Evolutionary conservation across 1,139 yeast genomes (phyloP).

Genomic region (Suhomyces kunorum): DNA sequence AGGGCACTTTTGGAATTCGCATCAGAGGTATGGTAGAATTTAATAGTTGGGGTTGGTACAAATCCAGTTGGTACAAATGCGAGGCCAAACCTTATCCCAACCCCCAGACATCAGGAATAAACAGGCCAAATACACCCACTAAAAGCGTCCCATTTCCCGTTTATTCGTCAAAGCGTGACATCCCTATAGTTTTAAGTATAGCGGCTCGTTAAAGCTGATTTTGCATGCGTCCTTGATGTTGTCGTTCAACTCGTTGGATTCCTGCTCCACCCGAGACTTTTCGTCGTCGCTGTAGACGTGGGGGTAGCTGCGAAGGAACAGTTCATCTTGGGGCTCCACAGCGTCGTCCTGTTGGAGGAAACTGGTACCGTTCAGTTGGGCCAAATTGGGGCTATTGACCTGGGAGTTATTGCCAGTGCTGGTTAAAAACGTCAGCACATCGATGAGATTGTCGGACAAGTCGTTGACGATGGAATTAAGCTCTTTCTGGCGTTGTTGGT

Average conservation of each 20-base stretch:
- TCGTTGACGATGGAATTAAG: slow-evolving; percentile 45
- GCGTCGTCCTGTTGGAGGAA: slow-evolving; percentile 13
- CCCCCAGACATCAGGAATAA: too few species aligned
- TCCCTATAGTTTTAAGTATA: slow-evolving; percentile 31
- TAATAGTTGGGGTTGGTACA: too few species aligned
- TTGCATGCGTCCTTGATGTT: slow-evolving; percentile 25
- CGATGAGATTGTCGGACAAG: slow-evolving; percentile 45
- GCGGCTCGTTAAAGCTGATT: slow-evolving; percentile 27
- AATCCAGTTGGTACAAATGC: too few species aligned
- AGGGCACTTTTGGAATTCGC: too few species aligned
- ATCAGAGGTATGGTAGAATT: too few species aligned
- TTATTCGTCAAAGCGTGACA: not conserved
- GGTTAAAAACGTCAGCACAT: slow-evolving; percentile 43
- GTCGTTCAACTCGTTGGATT: slow-evolving; percentile 23
- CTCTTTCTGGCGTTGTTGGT: slow-evolving; percentile 48
- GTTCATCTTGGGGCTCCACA: slow-evolving; percentile 8
- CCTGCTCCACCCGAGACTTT: slow-evolving; percentile 24
- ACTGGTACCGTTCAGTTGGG: slow-evolving; percentile 12
- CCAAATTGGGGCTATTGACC: slow-evolving; percentile 7
- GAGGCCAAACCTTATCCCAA: too few species aligned
- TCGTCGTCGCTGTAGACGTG: slow-evolving; percentile 19
- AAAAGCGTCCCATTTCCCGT: not conserved
- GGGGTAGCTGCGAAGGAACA: slow-evolving; percentile 15
- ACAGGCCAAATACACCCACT: too few species aligned
- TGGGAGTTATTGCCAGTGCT: slow-evolving; percentile 16